Percentiles rank a stretch among this genome's conserved stretches.
Conservation (phyloP, 352 stramenopile genomes). For the Globisporangium canariense region DNA sequence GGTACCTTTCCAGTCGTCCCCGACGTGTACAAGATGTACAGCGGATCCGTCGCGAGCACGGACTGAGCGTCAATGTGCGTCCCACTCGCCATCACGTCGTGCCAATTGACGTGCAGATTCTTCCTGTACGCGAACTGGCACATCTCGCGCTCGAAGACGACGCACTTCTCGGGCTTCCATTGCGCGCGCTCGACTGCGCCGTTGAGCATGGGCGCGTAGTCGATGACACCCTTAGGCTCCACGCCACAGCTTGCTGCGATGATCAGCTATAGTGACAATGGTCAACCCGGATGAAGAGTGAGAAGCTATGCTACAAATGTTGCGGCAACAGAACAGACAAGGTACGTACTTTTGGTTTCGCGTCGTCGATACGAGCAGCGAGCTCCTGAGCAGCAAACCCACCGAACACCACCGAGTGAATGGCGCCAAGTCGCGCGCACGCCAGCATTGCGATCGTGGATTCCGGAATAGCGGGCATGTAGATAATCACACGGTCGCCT, state of each 20-base stretch:
- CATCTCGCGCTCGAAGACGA: slow-evolving; percentile 58
- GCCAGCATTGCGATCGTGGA: slow-evolving; percentile 96
- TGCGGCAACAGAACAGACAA: neutral
- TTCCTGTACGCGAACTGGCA: slow-evolving; percentile 28
- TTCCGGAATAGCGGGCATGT: slow-evolving; percentile 98
- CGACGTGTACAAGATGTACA: slow-evolving; percentile 84
- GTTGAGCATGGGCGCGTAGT: slow-evolving; percentile 78
- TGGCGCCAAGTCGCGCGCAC: slow-evolving; percentile 93
- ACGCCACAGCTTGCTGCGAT: slow-evolving; percentile 61
- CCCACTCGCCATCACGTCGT: slow-evolving; percentile 25
- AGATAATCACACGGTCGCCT: slow-evolving; percentile 96
- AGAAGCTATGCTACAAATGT: neutral
- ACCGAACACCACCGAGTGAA: slow-evolving; percentile 92
- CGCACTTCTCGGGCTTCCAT: slow-evolving; percentile 37
- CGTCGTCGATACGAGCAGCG: slow-evolving; percentile 80
- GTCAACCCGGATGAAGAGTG: neutral
- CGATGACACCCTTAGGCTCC: slow-evolving; percentile 58
- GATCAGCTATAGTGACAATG: slow-evolving; percentile 30
- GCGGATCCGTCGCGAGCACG: slow-evolving; percentile 40
- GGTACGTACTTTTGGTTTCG: slow-evolving; percentile 49
- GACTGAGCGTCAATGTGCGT: slow-evolving; percentile 22
- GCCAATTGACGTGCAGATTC: slow-evolving; percentile 27
- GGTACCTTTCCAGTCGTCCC: slow-evolving; percentile 56
- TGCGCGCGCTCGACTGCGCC: slow-evolving; percentile 46
- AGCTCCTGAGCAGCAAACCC: slow-evolving; percentile 86